A percentile compares a stretch with the other conserved stretches of the same genome.
phyloP scores from a whole-genome alignment of 108 stramenopile species.

The Pseudonitzschia pungens region DNA sequence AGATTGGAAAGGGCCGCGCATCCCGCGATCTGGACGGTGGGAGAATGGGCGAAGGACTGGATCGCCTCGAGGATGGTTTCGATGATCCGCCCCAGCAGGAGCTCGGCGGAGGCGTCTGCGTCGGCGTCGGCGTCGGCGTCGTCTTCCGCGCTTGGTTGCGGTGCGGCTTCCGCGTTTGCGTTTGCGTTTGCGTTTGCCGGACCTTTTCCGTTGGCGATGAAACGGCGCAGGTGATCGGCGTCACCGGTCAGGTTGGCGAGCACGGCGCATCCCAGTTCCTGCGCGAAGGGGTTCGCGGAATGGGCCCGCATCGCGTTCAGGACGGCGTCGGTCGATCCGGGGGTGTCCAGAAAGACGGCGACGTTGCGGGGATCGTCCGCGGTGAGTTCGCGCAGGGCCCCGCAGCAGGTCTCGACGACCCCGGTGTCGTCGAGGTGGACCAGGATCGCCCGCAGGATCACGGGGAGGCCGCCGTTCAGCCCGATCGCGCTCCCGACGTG shows the following conservation, averaged over 20 bases:
- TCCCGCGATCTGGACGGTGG: slow-evolving; percentile 63
- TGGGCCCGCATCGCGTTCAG: slow-evolving; percentile 75
- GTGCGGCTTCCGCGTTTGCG: slow-evolving; percentile 28
- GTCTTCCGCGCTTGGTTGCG: not conserved
- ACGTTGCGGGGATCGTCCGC: slow-evolving; percentile 30
- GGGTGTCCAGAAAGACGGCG: slow-evolving; percentile 15
- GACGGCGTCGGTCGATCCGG: slow-evolving; percentile 55
- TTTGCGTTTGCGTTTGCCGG: not conserved
- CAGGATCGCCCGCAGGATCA: slow-evolving; percentile 68
- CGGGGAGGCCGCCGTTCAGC: slow-evolving; percentile 64
- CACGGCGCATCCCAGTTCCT: slow-evolving; percentile 74
- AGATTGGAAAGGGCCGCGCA: slow-evolving; percentile 67
- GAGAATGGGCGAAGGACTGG: slow-evolving; percentile 53
- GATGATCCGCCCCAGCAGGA: slow-evolving; percentile 50
- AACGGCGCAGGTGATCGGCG: not conserved
- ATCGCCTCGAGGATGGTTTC: slow-evolving; percentile 64
- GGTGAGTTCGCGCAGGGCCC: slow-evolving; percentile 59
- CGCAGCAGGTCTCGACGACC: slow-evolving; percentile 59
- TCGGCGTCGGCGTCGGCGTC: no score
- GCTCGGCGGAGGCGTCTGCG: not conserved
- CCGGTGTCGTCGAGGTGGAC: slow-evolving; percentile 54
- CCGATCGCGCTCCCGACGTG: slow-evolving; percentile 62
- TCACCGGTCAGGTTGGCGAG: slow-evolving; percentile 46
- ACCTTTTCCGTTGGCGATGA: slow-evolving; percentile 5
- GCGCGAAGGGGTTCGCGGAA: slow-evolving; percentile 42